Evolutionary conservation across 495 filamentous ascomycete species (phyloP), one percentile per base, ranked within the genome.

Genomic region (Annulohypoxylon stygium): DNA sequence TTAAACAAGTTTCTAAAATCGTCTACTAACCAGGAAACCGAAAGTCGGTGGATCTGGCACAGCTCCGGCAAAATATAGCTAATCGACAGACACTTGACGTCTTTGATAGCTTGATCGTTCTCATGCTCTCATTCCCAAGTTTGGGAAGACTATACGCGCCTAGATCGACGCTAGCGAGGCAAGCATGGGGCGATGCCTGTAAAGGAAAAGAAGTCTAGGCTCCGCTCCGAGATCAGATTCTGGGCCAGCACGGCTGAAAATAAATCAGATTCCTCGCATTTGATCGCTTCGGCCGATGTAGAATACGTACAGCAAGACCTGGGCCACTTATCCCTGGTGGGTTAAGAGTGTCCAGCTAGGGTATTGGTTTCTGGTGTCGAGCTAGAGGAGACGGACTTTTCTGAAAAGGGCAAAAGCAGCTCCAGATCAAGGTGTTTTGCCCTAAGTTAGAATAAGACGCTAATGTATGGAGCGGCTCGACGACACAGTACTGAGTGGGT

Each of bases 391-490:
- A 63, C 63, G 30, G 62, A 51, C 59, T 64, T 75, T 67, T 61
- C 72, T 70, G 45, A 55, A 75, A 70, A 67, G 26, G 72, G 67
- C 50, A 75, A 70, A 70, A 62, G 58, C 43, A 45, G 68, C 53
- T 67, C 72, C 58, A 65, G 67, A 67, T 70, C 72, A 65, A 70
- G 67, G 72, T 64, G 58, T 70, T 67, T 50, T 43, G 34, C 64
- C 53, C 69, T 70, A 64, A 37, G 67, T 70, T 68, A 64, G 51
- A 43, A 41, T 10, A 50, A 5, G 1, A 30, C 72, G 53, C 72
- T 75, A 75, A 70, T 67, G 67, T 71, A 70, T 26, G 59, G 20
- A 68, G 67, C 59, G 37, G 48, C 37, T 65, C 50, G 43, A 54
- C 26, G 34, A 43, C 12, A 16, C 25, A 51, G 30, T 6, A 30